Evolutionary conservation across 495 filamentous ascomycete genomes (phyloP), one percentile per base, ranked within the genome.

Genomic region (Monascus purpureus): DNA sequence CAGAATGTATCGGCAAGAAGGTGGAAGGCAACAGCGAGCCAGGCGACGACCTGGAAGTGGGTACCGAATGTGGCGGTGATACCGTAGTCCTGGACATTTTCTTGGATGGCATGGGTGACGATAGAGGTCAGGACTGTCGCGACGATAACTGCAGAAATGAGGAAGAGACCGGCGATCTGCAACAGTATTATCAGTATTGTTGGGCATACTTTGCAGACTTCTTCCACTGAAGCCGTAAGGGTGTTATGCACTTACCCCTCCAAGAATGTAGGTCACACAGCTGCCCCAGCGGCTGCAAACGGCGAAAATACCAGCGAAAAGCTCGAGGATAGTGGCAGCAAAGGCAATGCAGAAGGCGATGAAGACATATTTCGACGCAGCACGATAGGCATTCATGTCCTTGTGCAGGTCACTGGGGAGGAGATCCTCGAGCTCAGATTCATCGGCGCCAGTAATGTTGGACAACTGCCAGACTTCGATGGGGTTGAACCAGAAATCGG

Each of bases 301-400:
- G 20, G 79, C 79, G 34, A 75, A 68, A 47, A 80, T 51, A 8
- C 78, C 84, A 16, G 90, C 52, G 19, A 73, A 60, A 17, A 93
- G 65, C 36, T 80, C 73, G 28, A 76, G 59, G 37, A 74, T 53
- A 9, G 82, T 83, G 36, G 77, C 64, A 45, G 75, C 59, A 49
- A 86, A 74, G 22, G 79, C 81, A 37, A 88, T 43, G 3, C 70
- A 35, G 43, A 78, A 83, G 35, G 73, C 72, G 36, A 75, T 62
- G 47, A 82, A 78, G 61, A 87, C 85, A 80, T 81, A 92, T 51
- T 77, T 80, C 23, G 72, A 67, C 24, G 84, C 75, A 22, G 63
- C 67, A 46, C 67, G 63, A 57, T 93, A 93, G 8, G 71, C 60
- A 19, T 77, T 69, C 39, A 94, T 48, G 14, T 71, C 67, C 31